Evolutionary conservation across 2,329 filamentous ascomycete genomes (phyloP).

Genomic region (Ophiosphaerella herpotricha): DNA sequence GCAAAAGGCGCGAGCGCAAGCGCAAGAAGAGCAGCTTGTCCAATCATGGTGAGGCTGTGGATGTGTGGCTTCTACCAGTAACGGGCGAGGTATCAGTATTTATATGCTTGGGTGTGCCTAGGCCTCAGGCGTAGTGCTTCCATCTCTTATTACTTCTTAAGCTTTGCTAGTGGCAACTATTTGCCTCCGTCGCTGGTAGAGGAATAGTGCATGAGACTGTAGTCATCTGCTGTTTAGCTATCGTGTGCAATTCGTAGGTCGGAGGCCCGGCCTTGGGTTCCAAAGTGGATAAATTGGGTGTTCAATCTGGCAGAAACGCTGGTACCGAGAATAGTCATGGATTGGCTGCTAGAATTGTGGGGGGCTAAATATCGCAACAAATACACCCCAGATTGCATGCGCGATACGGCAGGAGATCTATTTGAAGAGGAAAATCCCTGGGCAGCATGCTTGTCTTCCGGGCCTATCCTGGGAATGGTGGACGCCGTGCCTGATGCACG

Average conservation of each 20-base stretch:
- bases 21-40: slow-evolving; percentile 51
- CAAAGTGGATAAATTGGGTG: slow-evolving; percentile 15
- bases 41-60: slow-evolving; percentile 45
- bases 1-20: slow-evolving; percentile 53
- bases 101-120: slow-evolving; percentile 7
- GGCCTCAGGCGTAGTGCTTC: background rate
- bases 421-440: background rate
- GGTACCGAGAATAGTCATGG: slow-evolving; percentile 5
- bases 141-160: slow-evolving; percentile 5
- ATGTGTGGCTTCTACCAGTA: background rate
- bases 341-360: background rate
- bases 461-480: too few species aligned
- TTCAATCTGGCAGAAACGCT: slow-evolving; percentile 11
- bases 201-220: slow-evolving; percentile 1
- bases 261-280: slow-evolving; percentile 7
- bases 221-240: slow-evolving; percentile 4
- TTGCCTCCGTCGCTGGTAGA: slow-evolving; percentile 4
- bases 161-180: slow-evolving; percentile 7
- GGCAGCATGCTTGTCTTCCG: too few species aligned
- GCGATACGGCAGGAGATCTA: background rate
- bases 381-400: slow-evolving; percentile 4
- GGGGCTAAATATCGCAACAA: slow-evolving; percentile 1
- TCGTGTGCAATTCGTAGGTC: slow-evolving; percentile 6
- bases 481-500: too few species aligned
- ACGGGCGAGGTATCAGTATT: slow-evolving; percentile 1